Conservation (phyloP, 2,329 filamentous ascomycete species). For the Thermoascus crustaceus region DNA sequence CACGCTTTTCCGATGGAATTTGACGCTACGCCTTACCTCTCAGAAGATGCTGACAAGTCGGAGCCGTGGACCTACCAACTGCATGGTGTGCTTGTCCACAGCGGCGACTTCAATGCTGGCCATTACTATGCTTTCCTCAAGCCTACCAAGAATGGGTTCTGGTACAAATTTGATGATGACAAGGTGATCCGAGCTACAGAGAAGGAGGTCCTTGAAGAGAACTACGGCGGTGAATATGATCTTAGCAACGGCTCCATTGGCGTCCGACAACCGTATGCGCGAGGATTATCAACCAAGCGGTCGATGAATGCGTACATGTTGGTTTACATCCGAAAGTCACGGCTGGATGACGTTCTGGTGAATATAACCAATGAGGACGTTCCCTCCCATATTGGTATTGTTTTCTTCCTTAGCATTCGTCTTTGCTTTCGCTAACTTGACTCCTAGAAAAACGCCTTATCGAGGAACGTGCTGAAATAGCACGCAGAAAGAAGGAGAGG, state of each 20-base stretch:
- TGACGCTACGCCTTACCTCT: constrained; percentile 71
- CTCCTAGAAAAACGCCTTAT: constrained; percentile 60
- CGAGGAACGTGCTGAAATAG: constrained; percentile 69
- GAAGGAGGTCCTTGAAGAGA: constrained; percentile 89
- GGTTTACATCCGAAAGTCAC: constrained; percentile 87
- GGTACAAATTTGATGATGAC: constrained; percentile 97
- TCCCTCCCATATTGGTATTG: constrained; percentile 66
- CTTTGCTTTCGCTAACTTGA: constrained; percentile 14
- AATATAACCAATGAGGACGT: constrained; percentile 70
- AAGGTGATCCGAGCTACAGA: constrained; percentile 90
- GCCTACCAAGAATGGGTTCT: constrained; percentile 83
- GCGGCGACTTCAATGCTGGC: constrained; percentile 90
- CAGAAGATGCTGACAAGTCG: constrained; percentile 74
- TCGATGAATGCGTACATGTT: constrained; percentile 95
- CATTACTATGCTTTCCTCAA: constrained; percentile 98
- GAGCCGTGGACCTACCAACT: constrained; percentile 88
- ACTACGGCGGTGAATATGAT: constrained; percentile 83
- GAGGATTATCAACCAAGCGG: constrained; percentile 56
- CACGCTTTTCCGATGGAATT: constrained; percentile 44
- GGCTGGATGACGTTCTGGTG: constrained; percentile 72
- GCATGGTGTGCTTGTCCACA: constrained; percentile 92
- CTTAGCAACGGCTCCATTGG: constrained; percentile 49
- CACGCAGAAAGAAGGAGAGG: constrained; percentile 74
- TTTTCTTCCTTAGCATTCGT: not conserved
- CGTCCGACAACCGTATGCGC: constrained; percentile 56